These are phyloP conservation scores for Myxozyma monticola DNA, from an alignment of 805 yeast genomes.

Conservation along the genomic window DNA sequence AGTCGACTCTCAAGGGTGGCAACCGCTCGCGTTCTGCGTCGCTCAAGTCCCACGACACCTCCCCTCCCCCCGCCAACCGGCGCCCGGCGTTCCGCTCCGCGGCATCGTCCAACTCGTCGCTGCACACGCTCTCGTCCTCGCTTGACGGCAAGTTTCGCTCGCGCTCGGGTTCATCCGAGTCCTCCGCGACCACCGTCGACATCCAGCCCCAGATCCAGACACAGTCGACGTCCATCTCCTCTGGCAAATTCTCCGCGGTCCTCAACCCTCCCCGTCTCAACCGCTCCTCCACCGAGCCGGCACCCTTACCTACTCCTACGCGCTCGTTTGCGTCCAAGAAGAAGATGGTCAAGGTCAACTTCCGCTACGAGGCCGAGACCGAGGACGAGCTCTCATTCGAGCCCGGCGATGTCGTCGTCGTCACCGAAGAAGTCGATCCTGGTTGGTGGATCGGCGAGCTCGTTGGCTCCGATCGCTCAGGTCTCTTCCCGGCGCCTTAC, in stretches of 20 bases:
- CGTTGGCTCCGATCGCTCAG: conserved; percentile 19
- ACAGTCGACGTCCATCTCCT: conserved; percentile 12
- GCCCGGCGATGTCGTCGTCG: conserved; percentile 30
- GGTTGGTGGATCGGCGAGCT: conserved; percentile 34
- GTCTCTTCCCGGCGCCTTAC: conserved; percentile 32
- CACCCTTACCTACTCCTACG: conserved; percentile 26
- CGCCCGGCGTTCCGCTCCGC: conserved; percentile 21
- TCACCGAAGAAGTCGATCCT: conserved; percentile 28
- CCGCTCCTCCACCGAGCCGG: conserved; percentile 26
- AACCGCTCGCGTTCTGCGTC: conserved; percentile 26
- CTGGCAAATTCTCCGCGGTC: conserved; percentile 22
- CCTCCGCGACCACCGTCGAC: background rate
- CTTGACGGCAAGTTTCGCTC: conserved; percentile 10
- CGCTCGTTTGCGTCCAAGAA: conserved; percentile 18
- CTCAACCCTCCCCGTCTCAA: conserved; percentile 24
- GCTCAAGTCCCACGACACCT: conserved; percentile 10
- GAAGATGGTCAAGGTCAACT: conserved; percentile 28
- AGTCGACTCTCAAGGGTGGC: conserved; percentile 14
- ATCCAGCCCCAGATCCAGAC: background rate
- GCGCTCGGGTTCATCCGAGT: conserved; percentile 7
- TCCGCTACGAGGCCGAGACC: conserved; percentile 30
- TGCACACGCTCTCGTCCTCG: conserved; percentile 11
- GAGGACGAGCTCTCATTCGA: conserved; percentile 31
- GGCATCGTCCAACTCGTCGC: conserved; percentile 15
- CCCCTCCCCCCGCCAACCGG: conserved; percentile 20